These are phyloP conservation scores for Eimeria mitis DNA, from an alignment of 169 alveolate species.

Conservation along the genomic window DNA sequence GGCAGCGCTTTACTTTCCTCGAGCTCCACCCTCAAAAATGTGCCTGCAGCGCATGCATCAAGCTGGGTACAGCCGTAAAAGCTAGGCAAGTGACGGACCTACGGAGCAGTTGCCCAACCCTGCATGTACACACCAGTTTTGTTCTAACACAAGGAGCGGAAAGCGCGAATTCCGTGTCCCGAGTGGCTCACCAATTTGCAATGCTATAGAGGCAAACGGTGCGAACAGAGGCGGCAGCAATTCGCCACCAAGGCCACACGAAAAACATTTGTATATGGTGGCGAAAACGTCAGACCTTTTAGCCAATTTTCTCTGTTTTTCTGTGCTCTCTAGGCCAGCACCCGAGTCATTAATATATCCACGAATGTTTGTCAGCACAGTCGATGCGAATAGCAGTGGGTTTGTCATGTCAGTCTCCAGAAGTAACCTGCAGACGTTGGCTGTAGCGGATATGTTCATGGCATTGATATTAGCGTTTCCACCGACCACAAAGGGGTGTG, in stretches of 20 bases:
- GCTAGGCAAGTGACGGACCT: background rate
- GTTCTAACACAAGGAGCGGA: background rate
- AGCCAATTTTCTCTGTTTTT: constrained; percentile 36
- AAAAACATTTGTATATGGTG: background rate
- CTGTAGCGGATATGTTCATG: constrained; percentile 7
- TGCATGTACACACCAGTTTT: background rate
- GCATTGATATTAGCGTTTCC: constrained; percentile 24
- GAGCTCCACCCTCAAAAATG: constrained; percentile 50
- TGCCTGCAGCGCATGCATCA: constrained; percentile 2
- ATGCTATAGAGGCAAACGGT: constrained; percentile 34
- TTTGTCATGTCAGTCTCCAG: constrained; percentile 3
- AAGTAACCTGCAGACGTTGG: constrained; percentile 20
- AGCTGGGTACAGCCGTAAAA: background rate
- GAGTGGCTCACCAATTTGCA: constrained; percentile 55
- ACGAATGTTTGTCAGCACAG: constrained; percentile 11
- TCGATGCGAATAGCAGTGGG: constrained; percentile 7
- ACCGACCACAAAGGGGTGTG: constrained; percentile 9
- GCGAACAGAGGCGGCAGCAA: constrained; percentile 43
- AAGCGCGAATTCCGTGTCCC: background rate
- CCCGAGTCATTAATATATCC: constrained; percentile 55
- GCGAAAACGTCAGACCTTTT: constrained; percentile 41
- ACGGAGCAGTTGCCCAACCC: background rate
- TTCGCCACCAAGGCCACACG: constrained; percentile 54
- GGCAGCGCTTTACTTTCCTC: constrained; percentile 56
- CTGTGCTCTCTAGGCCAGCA: constrained; percentile 42